phyloP scores from a whole-genome alignment of 2,329 filamentous ascomycete species.

The Endocalyx cinctus region DNA sequence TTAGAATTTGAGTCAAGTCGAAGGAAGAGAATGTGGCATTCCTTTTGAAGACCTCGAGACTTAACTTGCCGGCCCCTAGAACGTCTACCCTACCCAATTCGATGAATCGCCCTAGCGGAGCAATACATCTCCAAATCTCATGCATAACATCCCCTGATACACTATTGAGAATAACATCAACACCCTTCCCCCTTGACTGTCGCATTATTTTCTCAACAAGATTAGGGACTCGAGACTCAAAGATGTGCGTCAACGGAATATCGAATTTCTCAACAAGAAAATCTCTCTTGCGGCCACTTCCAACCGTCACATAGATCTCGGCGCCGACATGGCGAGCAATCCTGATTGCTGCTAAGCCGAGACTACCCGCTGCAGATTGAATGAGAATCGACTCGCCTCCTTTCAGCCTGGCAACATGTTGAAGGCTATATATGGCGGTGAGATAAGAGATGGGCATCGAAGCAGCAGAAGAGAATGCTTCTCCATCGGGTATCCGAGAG shows the following conservation, averaged over 20 bases:
- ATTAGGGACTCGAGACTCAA: constrained; percentile 23
- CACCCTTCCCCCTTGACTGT: constrained; percentile 9
- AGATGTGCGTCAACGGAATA: constrained; percentile 27
- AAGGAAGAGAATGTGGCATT: constrained; percentile 36
- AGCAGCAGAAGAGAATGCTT: constrained; percentile 1
- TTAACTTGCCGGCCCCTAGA: constrained; percentile 26
- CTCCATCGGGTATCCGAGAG: constrained; percentile 4
- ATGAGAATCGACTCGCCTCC: constrained; percentile 1
- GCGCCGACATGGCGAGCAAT: neutral
- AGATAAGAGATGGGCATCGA: constrained; percentile 9
- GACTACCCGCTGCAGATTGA: neutral
- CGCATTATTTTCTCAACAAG: constrained; percentile 22
- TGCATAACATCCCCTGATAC: constrained; percentile 9
- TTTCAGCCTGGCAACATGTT: neutral
- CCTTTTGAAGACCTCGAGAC: constrained; percentile 33
- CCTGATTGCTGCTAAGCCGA: constrained; percentile 1
- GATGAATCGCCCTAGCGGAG: constrained; percentile 33
- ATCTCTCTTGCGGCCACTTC: neutral
- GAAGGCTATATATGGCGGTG: constrained; percentile 7
- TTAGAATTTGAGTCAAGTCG: no score
- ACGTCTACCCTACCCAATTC: constrained; percentile 35
- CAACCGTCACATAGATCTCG: constrained; percentile 2
- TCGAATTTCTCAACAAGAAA: constrained; percentile 19
- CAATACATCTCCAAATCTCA: constrained; percentile 27
- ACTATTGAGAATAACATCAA: constrained; percentile 12